These are phyloP conservation scores for Aquilaria sinensis DNA, from an alignment of 345 rosid genomes.

Conservation along the genomic window DNA sequence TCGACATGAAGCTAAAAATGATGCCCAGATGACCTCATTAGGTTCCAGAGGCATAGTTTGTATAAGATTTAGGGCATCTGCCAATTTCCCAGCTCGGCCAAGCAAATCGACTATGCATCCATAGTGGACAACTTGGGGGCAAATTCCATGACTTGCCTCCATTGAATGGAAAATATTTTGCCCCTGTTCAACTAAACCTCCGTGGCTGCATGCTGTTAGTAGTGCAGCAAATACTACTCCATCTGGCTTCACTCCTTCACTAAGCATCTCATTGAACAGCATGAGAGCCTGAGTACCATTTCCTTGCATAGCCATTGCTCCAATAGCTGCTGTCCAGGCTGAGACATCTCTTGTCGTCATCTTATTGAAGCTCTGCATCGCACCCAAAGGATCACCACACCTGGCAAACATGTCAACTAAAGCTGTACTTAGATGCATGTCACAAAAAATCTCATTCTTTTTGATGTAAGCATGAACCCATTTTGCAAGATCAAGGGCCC, in stretches of 20 bases:
- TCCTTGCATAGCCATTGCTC: conserved; percentile 45
- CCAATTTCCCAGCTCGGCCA: conserved; percentile 44
- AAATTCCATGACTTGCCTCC: conserved; percentile 31
- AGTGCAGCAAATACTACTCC: conserved; percentile 31
- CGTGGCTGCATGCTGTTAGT: conserved; percentile 44
- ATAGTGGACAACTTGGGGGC: conserved; percentile 40
- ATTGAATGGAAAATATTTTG: conserved; percentile 38
- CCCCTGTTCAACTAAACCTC: conserved; percentile 41
- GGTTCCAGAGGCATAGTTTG: conserved; percentile 43
- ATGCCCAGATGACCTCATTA: conserved; percentile 49
- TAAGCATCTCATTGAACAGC: conserved; percentile 38
- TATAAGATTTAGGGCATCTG: conserved; percentile 41
- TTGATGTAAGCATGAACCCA: conserved; percentile 36
- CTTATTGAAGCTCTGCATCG: conserved; percentile 36
- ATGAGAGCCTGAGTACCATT: conserved; percentile 32
- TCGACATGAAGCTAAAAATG: conserved; percentile 45
- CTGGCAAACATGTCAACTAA: conserved; percentile 52
- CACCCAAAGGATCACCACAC: conserved; percentile 47
- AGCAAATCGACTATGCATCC: conserved; percentile 60
- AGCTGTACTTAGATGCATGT: conserved; percentile 38
- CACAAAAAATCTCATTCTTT: conserved; percentile 32
- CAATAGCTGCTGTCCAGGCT: conserved; percentile 59
- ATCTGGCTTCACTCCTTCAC: conserved; percentile 38
- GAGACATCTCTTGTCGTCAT: conserved; percentile 46
- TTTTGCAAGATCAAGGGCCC: conserved; percentile 44